Conservation (phyloP, 345 rosid genomes). For the Hypericum androsaemum region DNA sequence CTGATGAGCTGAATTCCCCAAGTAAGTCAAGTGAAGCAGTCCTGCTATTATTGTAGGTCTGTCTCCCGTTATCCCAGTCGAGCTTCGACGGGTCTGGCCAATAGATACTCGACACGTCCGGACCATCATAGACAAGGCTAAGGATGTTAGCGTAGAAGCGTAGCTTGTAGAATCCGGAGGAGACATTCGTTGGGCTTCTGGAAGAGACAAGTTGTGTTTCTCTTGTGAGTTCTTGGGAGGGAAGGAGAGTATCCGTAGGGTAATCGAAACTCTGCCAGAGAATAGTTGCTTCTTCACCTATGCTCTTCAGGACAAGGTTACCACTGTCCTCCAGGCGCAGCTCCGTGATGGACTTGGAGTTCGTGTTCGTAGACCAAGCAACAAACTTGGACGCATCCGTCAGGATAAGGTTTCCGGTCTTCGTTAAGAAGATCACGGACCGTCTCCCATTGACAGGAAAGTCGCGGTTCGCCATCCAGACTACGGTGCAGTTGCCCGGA, state of each 20-base stretch:
- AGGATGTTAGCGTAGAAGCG: conserved; percentile 8
- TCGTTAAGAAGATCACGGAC: too few relatives aligned
- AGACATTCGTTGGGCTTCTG: conserved; percentile 7
- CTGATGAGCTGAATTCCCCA: conserved; percentile 6
- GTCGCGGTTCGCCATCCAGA: too few relatives aligned
- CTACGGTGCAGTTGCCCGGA: too few relatives aligned
- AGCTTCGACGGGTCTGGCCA: conserved; percentile 3
- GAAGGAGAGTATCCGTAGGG: conserved; percentile 33
- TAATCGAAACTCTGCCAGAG: conserved; percentile 32
- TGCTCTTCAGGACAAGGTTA: conserved; percentile 19
- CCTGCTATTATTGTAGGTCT: conserved; percentile 8
- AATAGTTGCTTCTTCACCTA: neutral
- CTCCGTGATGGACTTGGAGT: neutral
- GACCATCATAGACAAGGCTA: conserved; percentile 4
- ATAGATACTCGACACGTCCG: conserved; percentile 10
- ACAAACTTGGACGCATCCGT: conserved; percentile 12
- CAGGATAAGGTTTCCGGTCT: conserved; percentile 11
- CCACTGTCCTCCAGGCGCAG: conserved; percentile 21
- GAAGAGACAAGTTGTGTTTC: conserved; percentile 14
- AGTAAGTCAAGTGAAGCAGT: conserved; percentile 1
- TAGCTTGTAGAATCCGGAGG: conserved; percentile 20
- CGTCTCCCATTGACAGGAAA: too few relatives aligned
- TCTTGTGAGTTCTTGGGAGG: conserved; percentile 16
- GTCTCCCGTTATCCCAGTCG: neutral
- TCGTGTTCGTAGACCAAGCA: conserved; percentile 21